Evolutionary conservation across 1,139 yeast genomes (phyloP), one percentile per base, ranked within the genome.

Genomic region (Yamadazyma triangularis): DNA sequence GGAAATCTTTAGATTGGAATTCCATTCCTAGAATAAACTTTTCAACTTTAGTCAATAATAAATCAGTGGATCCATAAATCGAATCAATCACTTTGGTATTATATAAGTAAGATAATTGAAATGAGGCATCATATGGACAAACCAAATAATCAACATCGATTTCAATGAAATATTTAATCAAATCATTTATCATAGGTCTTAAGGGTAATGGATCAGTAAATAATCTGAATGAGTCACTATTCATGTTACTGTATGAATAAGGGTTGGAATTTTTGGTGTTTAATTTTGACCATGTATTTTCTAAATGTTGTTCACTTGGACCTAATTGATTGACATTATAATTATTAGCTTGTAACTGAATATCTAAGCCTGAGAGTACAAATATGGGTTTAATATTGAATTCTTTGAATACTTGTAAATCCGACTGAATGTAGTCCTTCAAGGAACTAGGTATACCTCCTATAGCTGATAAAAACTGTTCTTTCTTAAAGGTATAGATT

Each of bases 1-100:
- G 69, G 50, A 87, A 82, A 35, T 73, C 79, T 40, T 72, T 73
- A 19, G 72, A 64, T 34, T 72, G 77, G 41, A 78, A 72, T 41
- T 85, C 95, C 70, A 87, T 71, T 14, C 81, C 77, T 30, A 81
- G 57, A 36, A 89, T 79, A 37, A 87, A 78, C 45, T 77, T 83
- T 39, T 83, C 93, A 24, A 84, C 70, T 24, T 64, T 58, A 11
- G 74, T 66, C 51, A 89, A 63, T 29, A 89, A 60, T 28, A 79
- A 68, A 47, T 91, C 97, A 2, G 89, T 79, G 8, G 96, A 83
- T 1, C 95, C 95, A 53, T 79, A 87, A 23, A 89, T 75, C 1
- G 85, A 78, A 54, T 89, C 94, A 33, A 89, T 73, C 25, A 70
- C 56, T 3, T 63, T 67, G 29, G 61, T 68, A 33, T 70, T 71